phyloP scores from a whole-genome alignment of 2,329 filamentous ascomycete species.

The Paracorniculantispora psalliotae region DNA sequence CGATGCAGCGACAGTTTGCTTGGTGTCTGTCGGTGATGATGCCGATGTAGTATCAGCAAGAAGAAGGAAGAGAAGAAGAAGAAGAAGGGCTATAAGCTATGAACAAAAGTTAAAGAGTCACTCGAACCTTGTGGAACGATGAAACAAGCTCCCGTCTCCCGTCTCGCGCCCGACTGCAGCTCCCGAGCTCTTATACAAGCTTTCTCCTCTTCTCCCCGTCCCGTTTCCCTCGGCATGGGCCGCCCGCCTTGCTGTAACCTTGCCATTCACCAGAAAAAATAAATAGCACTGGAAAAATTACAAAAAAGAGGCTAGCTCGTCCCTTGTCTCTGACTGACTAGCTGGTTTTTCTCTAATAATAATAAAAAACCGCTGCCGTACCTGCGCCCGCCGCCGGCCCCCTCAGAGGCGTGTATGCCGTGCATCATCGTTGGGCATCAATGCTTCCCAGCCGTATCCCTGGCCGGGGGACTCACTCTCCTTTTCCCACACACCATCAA shows the following conservation, averaged over 20 bases:
- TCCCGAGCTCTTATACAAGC: constrained; percentile 3
- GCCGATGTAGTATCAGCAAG: not conserved
- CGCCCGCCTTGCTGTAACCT: not conserved
- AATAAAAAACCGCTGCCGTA: not conserved
- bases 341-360: not conserved
- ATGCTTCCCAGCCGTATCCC: constrained; percentile 1
- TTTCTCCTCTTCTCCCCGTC: too few species aligned
- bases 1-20: not conserved
- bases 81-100: not conserved
- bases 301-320: not conserved
- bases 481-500: not conserved
- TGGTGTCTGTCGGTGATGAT: not conserved
- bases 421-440: constrained; percentile 14
- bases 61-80: not conserved
- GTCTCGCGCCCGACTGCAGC: not conserved
- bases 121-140: not conserved
- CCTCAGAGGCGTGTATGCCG: constrained; percentile 3
- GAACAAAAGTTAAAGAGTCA: not conserved
- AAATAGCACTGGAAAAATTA: not conserved
- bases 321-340: not conserved
- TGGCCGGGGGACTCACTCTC: constrained; percentile 6
- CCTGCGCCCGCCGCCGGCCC: constrained; percentile 6
- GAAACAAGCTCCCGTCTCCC: not conserved
- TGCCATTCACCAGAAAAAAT: not conserved
- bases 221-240: constrained; percentile 5